Conservation (phyloP, 306 rosid species). For the Corylus heterophylla region DNA sequence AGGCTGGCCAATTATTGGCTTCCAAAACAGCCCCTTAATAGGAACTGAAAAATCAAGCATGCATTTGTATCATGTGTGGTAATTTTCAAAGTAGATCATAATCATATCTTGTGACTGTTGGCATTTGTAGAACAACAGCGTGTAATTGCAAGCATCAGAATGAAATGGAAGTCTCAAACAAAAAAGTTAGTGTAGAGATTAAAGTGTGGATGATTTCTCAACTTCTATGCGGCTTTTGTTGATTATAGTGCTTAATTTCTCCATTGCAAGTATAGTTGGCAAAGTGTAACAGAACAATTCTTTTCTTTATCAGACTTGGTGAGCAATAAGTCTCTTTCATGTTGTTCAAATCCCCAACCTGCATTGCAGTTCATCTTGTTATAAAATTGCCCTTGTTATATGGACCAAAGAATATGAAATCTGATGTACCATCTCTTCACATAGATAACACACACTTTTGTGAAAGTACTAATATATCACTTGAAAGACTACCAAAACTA, state of each 20-base stretch:
- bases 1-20: not conserved
- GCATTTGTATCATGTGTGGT: not conserved
- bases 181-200: not conserved
- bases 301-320: not conserved
- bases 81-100: not conserved
- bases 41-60: not conserved
- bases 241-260: not conserved
- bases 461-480: not conserved
- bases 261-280: not conserved
- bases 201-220: not conserved
- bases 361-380: not conserved
- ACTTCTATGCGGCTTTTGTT: not conserved
- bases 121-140: not conserved
- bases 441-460: not conserved
- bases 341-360: not conserved
- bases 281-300: not conserved
- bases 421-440: not conserved
- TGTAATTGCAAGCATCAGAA: not conserved
- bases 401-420: not conserved
- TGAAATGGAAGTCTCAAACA: not conserved
- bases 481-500: not conserved
- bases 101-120: not conserved
- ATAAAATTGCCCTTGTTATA: not conserved
- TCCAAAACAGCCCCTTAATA: not conserved
- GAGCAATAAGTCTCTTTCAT: not conserved